Conservation (phyloP, 2,329 filamentous ascomycete species). For the Plenodomus biglobosus region DNA sequence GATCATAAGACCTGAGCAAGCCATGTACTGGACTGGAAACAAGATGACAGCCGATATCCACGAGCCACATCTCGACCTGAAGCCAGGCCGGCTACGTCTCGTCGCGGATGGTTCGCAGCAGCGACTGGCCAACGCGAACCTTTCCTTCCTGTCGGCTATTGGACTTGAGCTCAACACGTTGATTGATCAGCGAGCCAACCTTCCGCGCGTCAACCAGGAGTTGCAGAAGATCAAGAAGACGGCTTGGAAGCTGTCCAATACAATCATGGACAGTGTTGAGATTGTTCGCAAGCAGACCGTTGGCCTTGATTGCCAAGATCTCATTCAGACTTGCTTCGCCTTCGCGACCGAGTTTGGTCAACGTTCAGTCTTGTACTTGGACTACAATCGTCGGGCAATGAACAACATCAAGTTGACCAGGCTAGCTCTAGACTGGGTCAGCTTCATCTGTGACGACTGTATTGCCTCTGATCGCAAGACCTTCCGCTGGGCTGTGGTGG, state of each 20-base stretch:
- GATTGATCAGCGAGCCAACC: slow-evolving; percentile 88
- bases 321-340: slow-evolving; percentile 96
- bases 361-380: slow-evolving; percentile 91
- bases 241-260: slow-evolving; percentile 93
- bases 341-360: slow-evolving; percentile 99
- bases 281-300: slow-evolving; percentile 84
- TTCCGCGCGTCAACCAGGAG: slow-evolving; percentile 87
- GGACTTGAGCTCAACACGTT: slow-evolving; percentile 85
- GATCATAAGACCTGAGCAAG: slow-evolving; percentile 78
- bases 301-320: slow-evolving; percentile 85
- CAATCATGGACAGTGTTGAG: slow-evolving; percentile 98
- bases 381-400: slow-evolving; percentile 92
- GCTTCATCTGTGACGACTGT: slow-evolving; percentile 97
- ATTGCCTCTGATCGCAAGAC: slow-evolving; percentile 91
- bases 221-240: slow-evolving; percentile 94
- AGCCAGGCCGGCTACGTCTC: slow-evolving; percentile 80
- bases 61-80: slow-evolving; percentile 80
- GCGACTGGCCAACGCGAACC: slow-evolving; percentile 75
- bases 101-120: slow-evolving; percentile 85
- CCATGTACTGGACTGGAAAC: slow-evolving; percentile 78
- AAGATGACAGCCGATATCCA: slow-evolving; percentile 70
- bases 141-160: slow-evolving; percentile 73
- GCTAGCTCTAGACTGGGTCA: slow-evolving; percentile 93
- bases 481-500: slow-evolving; percentile 94
- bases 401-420: slow-evolving; percentile 95